These are phyloP conservation scores for Hypholoma fasciculare DNA, from an alignment of 768 basidiomycete genomes.

Conservation along the genomic window DNA sequence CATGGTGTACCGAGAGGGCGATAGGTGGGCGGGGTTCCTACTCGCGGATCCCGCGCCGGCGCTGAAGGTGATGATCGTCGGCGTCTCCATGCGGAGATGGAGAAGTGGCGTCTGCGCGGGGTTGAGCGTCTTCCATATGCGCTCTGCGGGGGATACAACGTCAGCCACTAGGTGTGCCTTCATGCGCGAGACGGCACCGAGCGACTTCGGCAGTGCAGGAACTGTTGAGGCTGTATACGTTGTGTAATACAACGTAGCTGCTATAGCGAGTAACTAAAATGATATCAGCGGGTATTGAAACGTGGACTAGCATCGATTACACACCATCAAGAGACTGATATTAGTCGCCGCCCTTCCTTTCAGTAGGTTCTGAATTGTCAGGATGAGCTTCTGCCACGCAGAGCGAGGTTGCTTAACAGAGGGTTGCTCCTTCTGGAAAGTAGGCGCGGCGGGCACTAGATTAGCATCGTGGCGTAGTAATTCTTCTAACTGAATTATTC, in stretches of 20 bases:
- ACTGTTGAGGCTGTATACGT: slow-evolving; percentile 52
- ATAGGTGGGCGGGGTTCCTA: slow-evolving; percentile 17
- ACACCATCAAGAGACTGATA: slow-evolving; percentile 76
- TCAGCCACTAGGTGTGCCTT: slow-evolving; percentile 26
- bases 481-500: slow-evolving; percentile 67
- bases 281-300: slow-evolving; percentile 5
- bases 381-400: slow-evolving; percentile 42
- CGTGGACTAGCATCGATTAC: slow-evolving; percentile 19
- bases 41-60: slow-evolving; percentile 26
- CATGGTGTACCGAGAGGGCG: slow-evolving; percentile 40
- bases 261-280: slow-evolving; percentile 71
- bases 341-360: slow-evolving; percentile 74
- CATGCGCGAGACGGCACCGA: slow-evolving; percentile 32
- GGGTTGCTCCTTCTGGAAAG: slow-evolving; percentile 21
- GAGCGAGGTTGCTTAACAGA: slow-evolving; percentile 41
- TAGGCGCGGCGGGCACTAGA: slow-evolving; percentile 44
- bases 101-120: slow-evolving; percentile 64
- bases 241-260: slow-evolving; percentile 71
- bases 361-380: slow-evolving; percentile 46
- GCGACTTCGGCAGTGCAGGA: slow-evolving; percentile 26
- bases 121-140: slow-evolving; percentile 79
- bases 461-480: slow-evolving; percentile 73
- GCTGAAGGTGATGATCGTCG: slow-evolving; percentile 70
- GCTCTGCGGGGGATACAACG: slow-evolving; percentile 52
- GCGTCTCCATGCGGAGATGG: slow-evolving; percentile 80